phyloP scores from a whole-genome alignment of 2,329 filamentous ascomycete species.

The Zasmidium cellare region DNA sequence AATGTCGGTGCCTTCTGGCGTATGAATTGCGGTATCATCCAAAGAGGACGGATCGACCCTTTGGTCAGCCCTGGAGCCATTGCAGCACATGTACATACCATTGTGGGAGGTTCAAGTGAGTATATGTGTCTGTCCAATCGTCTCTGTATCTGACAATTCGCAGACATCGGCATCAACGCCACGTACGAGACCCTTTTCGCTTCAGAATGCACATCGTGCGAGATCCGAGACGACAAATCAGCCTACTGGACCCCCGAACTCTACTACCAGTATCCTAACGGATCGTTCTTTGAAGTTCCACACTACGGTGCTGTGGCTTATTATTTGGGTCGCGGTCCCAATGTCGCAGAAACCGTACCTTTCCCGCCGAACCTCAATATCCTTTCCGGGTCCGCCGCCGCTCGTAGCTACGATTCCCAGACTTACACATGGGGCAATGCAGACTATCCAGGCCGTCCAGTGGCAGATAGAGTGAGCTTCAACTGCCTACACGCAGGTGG shows the following conservation, averaged over 20 bases:
- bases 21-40: slow-evolving; percentile 36
- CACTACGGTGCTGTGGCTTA: slow-evolving; percentile 69
- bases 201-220: slow-evolving; percentile 54
- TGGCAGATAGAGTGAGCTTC: slow-evolving; percentile 53
- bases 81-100: slow-evolving; percentile 35
- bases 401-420: slow-evolving; percentile 49
- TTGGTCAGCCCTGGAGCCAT: slow-evolving; percentile 34
- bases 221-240: slow-evolving; percentile 37
- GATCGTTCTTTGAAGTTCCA: slow-evolving; percentile 51
- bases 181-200: slow-evolving; percentile 59
- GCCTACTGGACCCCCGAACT: slow-evolving; percentile 40
- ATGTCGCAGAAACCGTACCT: slow-evolving; percentile 63
- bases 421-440: slow-evolving; percentile 39
- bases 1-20: slow-evolving; percentile 37
- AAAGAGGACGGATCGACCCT: slow-evolving; percentile 39
- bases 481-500: slow-evolving; percentile 28
- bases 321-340: slow-evolving; percentile 56
- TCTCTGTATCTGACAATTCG: background rate
- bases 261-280: slow-evolving; percentile 38
- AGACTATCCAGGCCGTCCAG: slow-evolving; percentile 38
- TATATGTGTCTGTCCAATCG: background rate
- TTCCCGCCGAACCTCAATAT: slow-evolving; percentile 70
- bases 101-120: slow-evolving; percentile 36
- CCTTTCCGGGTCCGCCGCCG: slow-evolving; percentile 63
- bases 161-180: slow-evolving; percentile 62